Evolutionary conservation across 176 grass and related monocot species (phyloP), one percentile per base, ranked within the genome.

Genomic region (Coix lacrymajobi): DNA sequence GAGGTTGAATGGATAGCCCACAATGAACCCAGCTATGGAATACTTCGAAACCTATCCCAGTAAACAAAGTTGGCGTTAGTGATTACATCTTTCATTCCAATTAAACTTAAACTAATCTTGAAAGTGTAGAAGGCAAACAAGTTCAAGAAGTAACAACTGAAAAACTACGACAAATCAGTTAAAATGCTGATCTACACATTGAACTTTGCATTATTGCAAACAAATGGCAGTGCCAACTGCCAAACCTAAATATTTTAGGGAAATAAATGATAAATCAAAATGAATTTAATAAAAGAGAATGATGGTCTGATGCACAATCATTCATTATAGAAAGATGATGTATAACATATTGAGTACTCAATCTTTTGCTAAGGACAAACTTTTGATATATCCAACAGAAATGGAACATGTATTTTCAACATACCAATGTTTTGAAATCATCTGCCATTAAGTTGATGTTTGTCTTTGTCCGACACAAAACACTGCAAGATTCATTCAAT

Each of bases 1-100:
- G 71, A 92, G 81, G 37, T 75, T 92, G 87, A 94, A 97, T 28
- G 95, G 92, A 76, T 87, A 97, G 76, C 92, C 90, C 62, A 92
- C 92, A 72, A 97, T 66, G 14, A 98, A 84, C n/a, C 92, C 92
- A n/a, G 36, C 43, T 29, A 95, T 86, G 66, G 95, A 92, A 83
- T 86, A 81, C 62, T 88, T 85, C 3, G 39, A 68, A 48, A 89
- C 81, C 95, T 98, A 85, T 73, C 67, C 49, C 86, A 37, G 62
- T 43, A 78, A 88, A 84, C 25, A 71, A 58, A 40, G 81, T 73
- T 37, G 4, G 20, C 45, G 61, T 72, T 24, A 56, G 44, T 51
- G 32, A 54, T 54, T 64, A 41, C 19, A 71, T 15, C 12, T 64
- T 78, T 48, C n/a, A 65, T 64, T 15, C 56, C 31, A 52, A 41